Evolutionary conservation across 2,329 filamentous ascomycete species (phyloP).

Genomic region (Hysterium pulicare): DNA sequence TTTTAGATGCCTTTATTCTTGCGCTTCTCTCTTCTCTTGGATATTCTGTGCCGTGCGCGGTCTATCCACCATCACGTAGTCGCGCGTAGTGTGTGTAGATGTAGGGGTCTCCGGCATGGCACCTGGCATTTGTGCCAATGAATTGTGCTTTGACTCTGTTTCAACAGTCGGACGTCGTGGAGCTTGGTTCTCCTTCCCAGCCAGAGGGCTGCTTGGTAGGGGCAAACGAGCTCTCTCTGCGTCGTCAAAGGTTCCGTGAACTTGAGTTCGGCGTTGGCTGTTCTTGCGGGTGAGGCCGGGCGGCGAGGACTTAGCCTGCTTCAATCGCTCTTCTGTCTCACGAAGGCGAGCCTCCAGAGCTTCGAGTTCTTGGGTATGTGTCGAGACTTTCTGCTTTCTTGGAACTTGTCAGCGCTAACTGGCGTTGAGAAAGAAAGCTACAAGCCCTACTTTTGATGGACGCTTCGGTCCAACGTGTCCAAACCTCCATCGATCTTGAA

Average conservation of each 20-base stretch:
- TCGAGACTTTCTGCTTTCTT: constrained; percentile 76
- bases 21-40: neutral
- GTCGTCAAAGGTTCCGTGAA: constrained; percentile 19
- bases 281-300: constrained; percentile 21
- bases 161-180: constrained; percentile 9
- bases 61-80: constrained; percentile 37
- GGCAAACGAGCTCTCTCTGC: constrained; percentile 25
- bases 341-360: constrained; percentile 78
- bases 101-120: constrained; percentile 28
- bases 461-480: constrained; percentile 68
- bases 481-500: constrained; percentile 83
- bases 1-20: neutral
- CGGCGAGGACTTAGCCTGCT: constrained; percentile 30
- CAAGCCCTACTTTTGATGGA: constrained; percentile 75
- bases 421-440: no score
- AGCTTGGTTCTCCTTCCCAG: constrained; percentile 1
- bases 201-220: constrained; percentile 21
- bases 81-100: constrained; percentile 28
- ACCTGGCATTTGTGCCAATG: constrained; percentile 24
- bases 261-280: constrained; percentile 25
- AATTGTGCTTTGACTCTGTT: constrained; percentile 10
- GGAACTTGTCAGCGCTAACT: constrained; percentile 12
- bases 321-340: constrained; percentile 77
- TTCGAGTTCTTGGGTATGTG: constrained; percentile 76
- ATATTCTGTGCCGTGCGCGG: constrained; percentile 20